Percentiles rank a stretch among this genome's conserved stretches.
Evolutionary conservation across 2,329 filamentous ascomycete species (phyloP).

Genomic region (Xylariaceae sp.): DNA sequence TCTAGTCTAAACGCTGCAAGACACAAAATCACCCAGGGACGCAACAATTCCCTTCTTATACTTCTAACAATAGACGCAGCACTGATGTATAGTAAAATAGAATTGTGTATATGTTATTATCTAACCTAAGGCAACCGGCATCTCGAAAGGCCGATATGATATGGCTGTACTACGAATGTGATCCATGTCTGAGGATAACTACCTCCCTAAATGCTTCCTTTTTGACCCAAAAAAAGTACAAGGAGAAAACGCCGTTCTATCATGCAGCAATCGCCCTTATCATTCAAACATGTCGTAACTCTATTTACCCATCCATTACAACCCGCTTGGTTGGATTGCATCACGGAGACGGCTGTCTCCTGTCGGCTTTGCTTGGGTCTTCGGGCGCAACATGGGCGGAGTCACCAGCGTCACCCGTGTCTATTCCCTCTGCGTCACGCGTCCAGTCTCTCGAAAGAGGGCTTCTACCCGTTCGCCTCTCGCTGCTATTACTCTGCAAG

Average conservation of each 20-base stretch:
- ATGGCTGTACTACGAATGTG: conserved; percentile 11
- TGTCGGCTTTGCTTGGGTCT: not conserved
- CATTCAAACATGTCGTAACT: conserved; percentile 15
- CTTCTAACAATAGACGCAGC: not conserved
- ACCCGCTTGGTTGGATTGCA: not conserved
- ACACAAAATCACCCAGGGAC: not conserved
- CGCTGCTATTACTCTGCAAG: conserved; percentile 36
- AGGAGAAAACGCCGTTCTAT: conserved; percentile 27
- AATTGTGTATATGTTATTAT: conserved; percentile 11
- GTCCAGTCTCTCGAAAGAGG: conserved; percentile 43
- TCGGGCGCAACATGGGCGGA: not conserved
- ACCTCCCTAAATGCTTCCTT: conserved; percentile 21
- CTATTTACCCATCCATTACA: not conserved
- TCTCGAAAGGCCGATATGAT: conserved; percentile 6
- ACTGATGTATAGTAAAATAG: not conserved
- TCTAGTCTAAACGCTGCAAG: not conserved
- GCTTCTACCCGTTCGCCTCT: conserved; percentile 45
- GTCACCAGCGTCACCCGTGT: not conserved
- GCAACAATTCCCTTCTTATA: not conserved
- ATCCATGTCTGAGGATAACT: conserved; percentile 8
- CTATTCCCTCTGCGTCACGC: conserved; percentile 1
- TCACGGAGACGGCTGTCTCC: not conserved
- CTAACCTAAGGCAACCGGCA: conserved; percentile 3
- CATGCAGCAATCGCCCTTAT: conserved; percentile 17
- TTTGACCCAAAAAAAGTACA: not conserved